Evolutionary conservation across 1,284 basidiomycete species (phyloP).

Genomic region (Mycena citricolor): DNA sequence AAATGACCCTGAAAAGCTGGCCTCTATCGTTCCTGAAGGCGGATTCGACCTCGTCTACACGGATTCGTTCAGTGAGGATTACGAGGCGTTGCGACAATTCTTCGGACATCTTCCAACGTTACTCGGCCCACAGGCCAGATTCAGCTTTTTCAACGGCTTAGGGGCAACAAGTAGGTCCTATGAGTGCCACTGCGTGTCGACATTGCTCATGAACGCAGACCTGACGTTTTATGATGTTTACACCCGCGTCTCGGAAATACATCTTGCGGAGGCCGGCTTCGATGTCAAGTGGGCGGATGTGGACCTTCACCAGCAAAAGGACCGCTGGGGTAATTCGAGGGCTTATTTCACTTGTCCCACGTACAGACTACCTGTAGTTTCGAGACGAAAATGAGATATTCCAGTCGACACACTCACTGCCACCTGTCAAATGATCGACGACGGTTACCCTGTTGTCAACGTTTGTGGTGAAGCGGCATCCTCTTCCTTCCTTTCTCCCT

Average conservation of each 20-base stretch:
- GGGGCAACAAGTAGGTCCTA: constrained; percentile 90
- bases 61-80: constrained; percentile 94
- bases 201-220: constrained; percentile 54
- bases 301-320: constrained; percentile 51
- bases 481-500: constrained; percentile 8
- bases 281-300: constrained; percentile 75
- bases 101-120: constrained; percentile 84
- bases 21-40: constrained; percentile 8
- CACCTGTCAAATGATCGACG: constrained; percentile 5
- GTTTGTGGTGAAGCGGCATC: constrained; percentile 2
- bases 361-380: constrained; percentile 66
- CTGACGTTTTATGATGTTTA: constrained; percentile 91
- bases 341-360: constrained; percentile 71
- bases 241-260: constrained; percentile 82
- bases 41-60: constrained; percentile 92
- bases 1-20: constrained; percentile 50
- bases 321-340: constrained; percentile 68
- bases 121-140: constrained; percentile 64
- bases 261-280: constrained; percentile 80
- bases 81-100: constrained; percentile 78
- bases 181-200: constrained; percentile 17
- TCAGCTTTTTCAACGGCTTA: constrained; percentile 97
- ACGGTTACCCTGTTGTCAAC: neutral
- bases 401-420: no score
- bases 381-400: no score